Conservation (phyloP, 2,329 filamentous ascomycete genomes). For the Mycogone perniciosa region DNA sequence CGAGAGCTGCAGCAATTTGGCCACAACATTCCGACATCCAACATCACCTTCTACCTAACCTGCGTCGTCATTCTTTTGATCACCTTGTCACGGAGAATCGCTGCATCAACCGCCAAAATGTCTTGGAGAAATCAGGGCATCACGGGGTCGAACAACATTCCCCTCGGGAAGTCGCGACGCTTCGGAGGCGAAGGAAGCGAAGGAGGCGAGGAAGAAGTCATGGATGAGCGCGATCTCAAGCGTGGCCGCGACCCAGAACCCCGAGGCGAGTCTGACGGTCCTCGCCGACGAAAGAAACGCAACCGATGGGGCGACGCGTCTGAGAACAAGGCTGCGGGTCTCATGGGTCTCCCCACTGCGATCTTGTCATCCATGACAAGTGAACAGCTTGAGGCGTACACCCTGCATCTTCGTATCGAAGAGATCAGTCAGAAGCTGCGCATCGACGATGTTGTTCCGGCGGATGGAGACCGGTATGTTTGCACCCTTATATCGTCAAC, state of each 20-base stretch:
- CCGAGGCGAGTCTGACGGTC: conserved; percentile 64
- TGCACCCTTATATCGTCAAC: neutral
- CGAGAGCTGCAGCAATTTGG: conserved; percentile 1
- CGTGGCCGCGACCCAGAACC: conserved; percentile 89
- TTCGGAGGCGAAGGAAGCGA: conserved; percentile 54
- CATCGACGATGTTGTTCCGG: conserved; percentile 97
- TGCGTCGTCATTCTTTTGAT: neutral
- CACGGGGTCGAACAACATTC: conserved; percentile 97
- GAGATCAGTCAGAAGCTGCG: conserved; percentile 99
- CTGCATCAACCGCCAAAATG: conserved; percentile 37
- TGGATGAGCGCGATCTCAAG: conserved; percentile 53
- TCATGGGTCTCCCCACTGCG: conserved; percentile 95
- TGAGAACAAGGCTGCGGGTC: conserved; percentile 95
- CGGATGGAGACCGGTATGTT: conserved; percentile 86
- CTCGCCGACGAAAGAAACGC: conserved; percentile 90
- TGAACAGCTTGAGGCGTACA: conserved; percentile 96
- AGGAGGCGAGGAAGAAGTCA: conserved; percentile 25
- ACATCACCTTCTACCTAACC: neutral
- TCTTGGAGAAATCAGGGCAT: conserved; percentile 73
- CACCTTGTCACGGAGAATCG: neutral
- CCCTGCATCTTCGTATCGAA: conserved; percentile 91
- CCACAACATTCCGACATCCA: neutral
- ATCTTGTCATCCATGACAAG: conserved; percentile 98
- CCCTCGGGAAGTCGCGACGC: conserved; percentile 80
- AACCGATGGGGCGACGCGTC: conserved; percentile 97